Evolutionary conservation across 371 early-diverging fungal genomes (phyloP).

Genomic region (Lichtheimia corymbifera): DNA sequence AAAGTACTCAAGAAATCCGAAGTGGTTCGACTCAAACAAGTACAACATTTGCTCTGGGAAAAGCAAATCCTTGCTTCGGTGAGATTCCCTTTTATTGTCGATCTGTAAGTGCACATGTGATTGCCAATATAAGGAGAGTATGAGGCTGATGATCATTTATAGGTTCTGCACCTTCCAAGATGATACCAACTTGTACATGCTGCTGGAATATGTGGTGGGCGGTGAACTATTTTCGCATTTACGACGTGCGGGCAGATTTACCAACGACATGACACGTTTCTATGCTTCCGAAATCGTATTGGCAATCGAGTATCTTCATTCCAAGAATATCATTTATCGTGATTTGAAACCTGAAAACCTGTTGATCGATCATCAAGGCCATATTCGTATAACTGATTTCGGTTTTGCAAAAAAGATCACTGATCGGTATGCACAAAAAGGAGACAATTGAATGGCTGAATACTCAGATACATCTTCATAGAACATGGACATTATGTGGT

Average conservation of each 20-base stretch:
- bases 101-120: conserved; percentile 57
- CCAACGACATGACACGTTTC: conserved; percentile 81
- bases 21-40: conserved; percentile 92
- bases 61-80: conserved; percentile 88
- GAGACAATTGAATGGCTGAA: conserved; percentile 24
- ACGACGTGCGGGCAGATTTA: conserved; percentile 79
- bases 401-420: conserved; percentile 83
- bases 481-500: conserved; percentile 95
- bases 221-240: conserved; percentile 91
- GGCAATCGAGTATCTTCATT: conserved; percentile 84
- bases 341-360: conserved; percentile 90
- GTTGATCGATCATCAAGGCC: conserved; percentile 82
- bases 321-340: conserved; percentile 85
- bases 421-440: conserved; percentile 30
- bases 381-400: conserved; percentile 95
- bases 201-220: conserved; percentile 91
- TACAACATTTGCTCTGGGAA: conserved; percentile 96
- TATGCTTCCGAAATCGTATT: conserved; percentile 68
- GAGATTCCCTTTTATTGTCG: conserved; percentile 93
- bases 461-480: conserved; percentile 21
- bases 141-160: neutral
- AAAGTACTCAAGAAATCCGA: conserved; percentile 92
- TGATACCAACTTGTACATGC: conserved; percentile 80
- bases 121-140: neutral
- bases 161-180: conserved; percentile 79